These are phyloP conservation scores for Cymodocea nodosa DNA, from an alignment of 116 monocot species.

Conservation along the genomic window DNA sequence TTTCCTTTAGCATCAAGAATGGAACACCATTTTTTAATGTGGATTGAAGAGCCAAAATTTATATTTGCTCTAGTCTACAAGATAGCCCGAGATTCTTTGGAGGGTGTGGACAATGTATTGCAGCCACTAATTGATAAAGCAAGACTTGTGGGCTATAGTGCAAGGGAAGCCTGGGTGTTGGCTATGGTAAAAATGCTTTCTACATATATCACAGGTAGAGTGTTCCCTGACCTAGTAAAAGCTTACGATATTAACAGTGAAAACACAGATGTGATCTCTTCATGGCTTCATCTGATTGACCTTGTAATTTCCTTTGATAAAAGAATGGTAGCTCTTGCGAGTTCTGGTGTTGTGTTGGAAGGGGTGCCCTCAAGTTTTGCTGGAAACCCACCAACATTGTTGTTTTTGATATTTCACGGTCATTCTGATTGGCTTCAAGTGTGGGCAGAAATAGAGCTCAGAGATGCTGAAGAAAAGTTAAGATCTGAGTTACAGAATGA, in stretches of 20 bases:
- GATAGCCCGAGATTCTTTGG: slow-evolving; percentile 40
- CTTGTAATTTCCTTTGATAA: slow-evolving; percentile 57
- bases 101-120: slow-evolving; percentile 46
- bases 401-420: slow-evolving; percentile 37
- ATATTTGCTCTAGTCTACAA: slow-evolving; percentile 68
- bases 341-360: slow-evolving; percentile 20
- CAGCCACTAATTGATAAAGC: slow-evolving; percentile 75
- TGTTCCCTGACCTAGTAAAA: slow-evolving; percentile 33
- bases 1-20: slow-evolving; percentile 39
- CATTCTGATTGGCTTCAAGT: slow-evolving; percentile 50
- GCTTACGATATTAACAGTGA: slow-evolving; percentile 11
- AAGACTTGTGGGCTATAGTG: slow-evolving; percentile 42
- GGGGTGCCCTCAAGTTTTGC: slow-evolving; percentile 15
- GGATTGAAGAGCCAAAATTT: slow-evolving; percentile 57
- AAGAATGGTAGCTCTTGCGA: slow-evolving; percentile 34
- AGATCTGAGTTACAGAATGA: slow-evolving; percentile 36
- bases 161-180: slow-evolving; percentile 66
- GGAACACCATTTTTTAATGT: slow-evolving; percentile 58
- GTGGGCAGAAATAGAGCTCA: slow-evolving; percentile 58
- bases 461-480: slow-evolving; percentile 40
- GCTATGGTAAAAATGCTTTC: slow-evolving; percentile 48
- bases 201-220: slow-evolving; percentile 28
- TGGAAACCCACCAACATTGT: slow-evolving; percentile 16
- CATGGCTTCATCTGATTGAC: slow-evolving; percentile 55
- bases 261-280: slow-evolving; percentile 21